Evolutionary conservation across 1,284 basidiomycete species (phyloP).

Genomic region (Gymnopus androsaceus): DNA sequence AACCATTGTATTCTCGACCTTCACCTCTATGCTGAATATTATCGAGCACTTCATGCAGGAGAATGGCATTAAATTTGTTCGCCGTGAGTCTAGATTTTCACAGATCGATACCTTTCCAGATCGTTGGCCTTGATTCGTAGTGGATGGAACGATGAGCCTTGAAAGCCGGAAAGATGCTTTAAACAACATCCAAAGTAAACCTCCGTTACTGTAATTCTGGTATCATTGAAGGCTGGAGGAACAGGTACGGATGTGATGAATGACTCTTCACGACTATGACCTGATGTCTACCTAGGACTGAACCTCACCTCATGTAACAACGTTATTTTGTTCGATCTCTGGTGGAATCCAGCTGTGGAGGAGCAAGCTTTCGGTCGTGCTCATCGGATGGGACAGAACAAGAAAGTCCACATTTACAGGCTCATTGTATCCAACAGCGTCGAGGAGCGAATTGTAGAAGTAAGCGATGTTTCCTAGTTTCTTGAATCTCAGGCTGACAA

Average conservation of each 20-base stretch:
- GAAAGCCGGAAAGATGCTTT: conserved; percentile 48
- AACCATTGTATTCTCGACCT: conserved; percentile 54
- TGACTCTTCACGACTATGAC: neutral
- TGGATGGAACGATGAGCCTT: conserved; percentile 52
- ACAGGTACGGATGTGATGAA: conserved; percentile 33
- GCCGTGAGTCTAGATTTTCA: conserved; percentile 42
- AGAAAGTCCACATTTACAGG: conserved; percentile 61
- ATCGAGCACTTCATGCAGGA: conserved; percentile 52
- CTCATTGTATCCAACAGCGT: conserved; percentile 55
- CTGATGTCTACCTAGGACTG: conserved; percentile 38
- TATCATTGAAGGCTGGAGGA: conserved; percentile 63
- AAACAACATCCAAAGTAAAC: conserved; percentile 43
- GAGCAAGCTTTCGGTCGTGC: conserved; percentile 66
- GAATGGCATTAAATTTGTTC: conserved; percentile 44
- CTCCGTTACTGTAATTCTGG: conserved; percentile 49
- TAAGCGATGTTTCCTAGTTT: neutral
- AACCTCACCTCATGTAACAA: conserved; percentile 66
- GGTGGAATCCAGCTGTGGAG: conserved; percentile 14
- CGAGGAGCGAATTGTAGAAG: conserved; percentile 51
- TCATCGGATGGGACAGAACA: conserved; percentile 59
- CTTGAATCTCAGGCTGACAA: neutral
- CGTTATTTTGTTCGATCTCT: conserved; percentile 37
- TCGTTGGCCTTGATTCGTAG: conserved; percentile 25
- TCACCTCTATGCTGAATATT: conserved; percentile 60
- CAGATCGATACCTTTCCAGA: neutral